Base-by-base conservation (phyloP, 495 filamentous ascomycete species). In the Hypoxylon intermedium region DNA sequence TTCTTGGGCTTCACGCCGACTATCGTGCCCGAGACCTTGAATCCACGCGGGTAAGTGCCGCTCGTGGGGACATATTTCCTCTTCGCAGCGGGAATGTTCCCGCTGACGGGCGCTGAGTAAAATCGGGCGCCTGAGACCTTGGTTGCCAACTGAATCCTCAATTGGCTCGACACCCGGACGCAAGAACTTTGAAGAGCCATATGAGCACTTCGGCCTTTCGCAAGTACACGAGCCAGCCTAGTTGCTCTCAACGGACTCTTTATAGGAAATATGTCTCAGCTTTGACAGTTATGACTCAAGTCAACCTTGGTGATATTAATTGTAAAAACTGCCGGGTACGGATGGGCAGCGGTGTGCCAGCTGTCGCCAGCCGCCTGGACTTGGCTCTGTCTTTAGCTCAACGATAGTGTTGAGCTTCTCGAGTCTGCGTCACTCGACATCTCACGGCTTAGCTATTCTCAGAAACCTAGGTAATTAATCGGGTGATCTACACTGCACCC, bases 1-100 rank as follows among this genome's bases (percentile, higher is more conserved):
- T 97, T 97, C 46, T 84, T 84, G 0, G 92, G 85, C 78, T 99
- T 99, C 34, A 99, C 91, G 53, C 94, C 94, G 26, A 96, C 93
- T 63, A 97, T 87, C 12, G 90, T 91, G 31, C 90, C 91, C 0
- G 91, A 91, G 12, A 91, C 91, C 21, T 83, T 77, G 80, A 98
- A 99, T 30, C 93, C 94, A 74, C 89, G 84, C 3, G 94, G 94
- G 60, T 97, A 97, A 21, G 85, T 88, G 43, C 93, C 93, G 20
- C 77, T 83, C 5, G 85, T 89, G 18, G 94, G 93, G 20, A 98
- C 88, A 77, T 93, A 96, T 74, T 92, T 93, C 74, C 88, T 85
- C 76, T 91, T 91, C 49, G 87, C 78, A 28, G 79, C 79, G n/a
- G 88, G 88, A 45, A 90, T 85, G 43, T 82, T 77, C 67, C 80